Conservation (phyloP, 2,329 filamentous ascomycete species). For the Chaetomiaceae sp. region DNA sequence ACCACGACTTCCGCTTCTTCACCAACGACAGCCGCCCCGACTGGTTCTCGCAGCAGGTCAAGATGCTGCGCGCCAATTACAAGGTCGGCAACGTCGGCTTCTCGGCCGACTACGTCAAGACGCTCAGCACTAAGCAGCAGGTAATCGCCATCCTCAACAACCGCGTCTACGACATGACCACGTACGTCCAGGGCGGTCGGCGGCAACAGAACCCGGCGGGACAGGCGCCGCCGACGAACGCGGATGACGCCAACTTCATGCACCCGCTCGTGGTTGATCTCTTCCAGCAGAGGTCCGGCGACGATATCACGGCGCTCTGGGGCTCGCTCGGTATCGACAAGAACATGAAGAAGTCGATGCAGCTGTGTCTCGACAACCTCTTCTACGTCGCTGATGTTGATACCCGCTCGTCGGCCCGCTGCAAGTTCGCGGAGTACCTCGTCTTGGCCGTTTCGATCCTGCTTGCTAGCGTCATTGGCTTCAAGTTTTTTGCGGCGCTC, state of each 20-base stretch:
- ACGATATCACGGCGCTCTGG: slow-evolving; percentile 81
- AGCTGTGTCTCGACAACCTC: slow-evolving; percentile 81
- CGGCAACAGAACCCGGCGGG: slow-evolving; percentile 52
- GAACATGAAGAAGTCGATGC: slow-evolving; percentile 59
- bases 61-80: slow-evolving; percentile 68
- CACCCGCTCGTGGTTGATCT: slow-evolving; percentile 63
- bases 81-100: slow-evolving; percentile 86
- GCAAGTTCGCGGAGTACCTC: slow-evolving; percentile 84
- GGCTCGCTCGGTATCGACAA: slow-evolving; percentile 57
- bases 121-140: slow-evolving; percentile 55
- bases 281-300: slow-evolving; percentile 69
- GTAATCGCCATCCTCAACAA: slow-evolving; percentile 72
- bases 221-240: slow-evolving; percentile 36
- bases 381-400: slow-evolving; percentile 93
- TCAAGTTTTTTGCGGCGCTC: slow-evolving; percentile 95
- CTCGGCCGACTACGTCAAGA: slow-evolving; percentile 68
- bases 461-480: slow-evolving; percentile 73
- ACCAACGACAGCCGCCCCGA: slow-evolving; percentile 77
- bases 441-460: slow-evolving; percentile 78
- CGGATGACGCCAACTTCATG: slow-evolving; percentile 72
- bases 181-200: slow-evolving; percentile 72
- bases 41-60: slow-evolving; percentile 90
- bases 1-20: slow-evolving; percentile 88
- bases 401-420: slow-evolving; percentile 78
- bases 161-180: slow-evolving; percentile 83